Conservation (phyloP, 768 basidiomycete species). For the Hygrocybe coccinea region DNA sequence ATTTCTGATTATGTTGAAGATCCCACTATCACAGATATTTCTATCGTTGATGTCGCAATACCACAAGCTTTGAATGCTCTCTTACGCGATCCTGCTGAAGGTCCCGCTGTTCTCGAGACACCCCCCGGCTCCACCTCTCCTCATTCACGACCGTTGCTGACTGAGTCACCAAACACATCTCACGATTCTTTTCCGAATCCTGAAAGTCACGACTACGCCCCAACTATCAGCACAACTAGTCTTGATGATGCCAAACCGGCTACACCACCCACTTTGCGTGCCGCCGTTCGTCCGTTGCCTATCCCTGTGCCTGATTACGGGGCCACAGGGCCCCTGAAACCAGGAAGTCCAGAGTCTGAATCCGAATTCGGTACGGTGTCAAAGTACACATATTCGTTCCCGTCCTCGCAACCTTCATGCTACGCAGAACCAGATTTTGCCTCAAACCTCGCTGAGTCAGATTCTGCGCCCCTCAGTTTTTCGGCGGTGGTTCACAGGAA, state of each 20-base stretch:
- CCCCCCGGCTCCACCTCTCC: background rate
- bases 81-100: background rate
- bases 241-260: background rate
- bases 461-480: conserved; percentile 34
- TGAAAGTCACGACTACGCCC: background rate
- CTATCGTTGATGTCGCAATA: no score
- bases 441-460: conserved; percentile 6
- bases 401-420: conserved; percentile 13
- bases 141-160: background rate
- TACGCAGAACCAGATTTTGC: conserved; percentile 3
- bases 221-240: no score
- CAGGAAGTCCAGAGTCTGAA: background rate
- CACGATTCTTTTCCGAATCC: background rate
- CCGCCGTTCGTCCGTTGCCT: background rate
- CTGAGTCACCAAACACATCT: background rate
- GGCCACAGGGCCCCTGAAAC: background rate
- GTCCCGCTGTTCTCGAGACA: background rate
- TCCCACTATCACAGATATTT: no score
- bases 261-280: background rate
- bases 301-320: background rate
- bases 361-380: conserved; percentile 26
- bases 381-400: conserved; percentile 20
- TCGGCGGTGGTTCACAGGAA: conserved; percentile 57
- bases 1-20: background rate
- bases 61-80: background rate